These are phyloP conservation scores for Ogataea hybrid DNA, from an alignment of 1,139 yeast species.

Conservation along the genomic window DNA sequence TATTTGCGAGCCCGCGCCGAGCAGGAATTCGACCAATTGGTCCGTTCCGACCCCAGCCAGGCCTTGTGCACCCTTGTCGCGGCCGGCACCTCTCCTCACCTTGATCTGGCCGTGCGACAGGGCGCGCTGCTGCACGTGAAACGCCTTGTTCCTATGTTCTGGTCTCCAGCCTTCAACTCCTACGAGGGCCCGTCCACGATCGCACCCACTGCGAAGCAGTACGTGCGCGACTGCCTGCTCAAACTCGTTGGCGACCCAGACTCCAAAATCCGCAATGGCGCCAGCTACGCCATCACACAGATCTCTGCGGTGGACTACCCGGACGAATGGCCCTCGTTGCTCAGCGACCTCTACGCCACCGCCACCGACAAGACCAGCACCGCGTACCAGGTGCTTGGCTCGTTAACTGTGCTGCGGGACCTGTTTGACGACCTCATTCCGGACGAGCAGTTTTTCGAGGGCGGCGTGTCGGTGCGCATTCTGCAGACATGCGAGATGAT, in stretches of 20 bases:
- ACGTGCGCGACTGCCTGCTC: conserved; percentile 51
- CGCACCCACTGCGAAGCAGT: conserved; percentile 47
- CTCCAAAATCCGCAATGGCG: conserved; percentile 64
- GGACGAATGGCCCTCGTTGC: conserved; percentile 87
- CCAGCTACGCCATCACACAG: conserved; percentile 76
- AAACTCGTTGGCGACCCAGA: conserved; percentile 49
- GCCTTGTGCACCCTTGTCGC: conserved; percentile 20
- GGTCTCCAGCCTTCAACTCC: conserved; percentile 86
- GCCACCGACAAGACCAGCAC: conserved; percentile 34
- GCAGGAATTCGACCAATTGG: conserved; percentile 24
- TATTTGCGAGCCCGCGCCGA: conserved; percentile 28
- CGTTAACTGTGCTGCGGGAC: conserved; percentile 69
- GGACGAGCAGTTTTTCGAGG: conserved; percentile 82
- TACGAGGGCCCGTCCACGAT: conserved; percentile 59
- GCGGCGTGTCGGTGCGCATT: conserved; percentile 58
- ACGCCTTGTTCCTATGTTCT: conserved; percentile 64
- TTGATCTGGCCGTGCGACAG: conserved; percentile 42
- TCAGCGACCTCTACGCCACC: conserved; percentile 45
- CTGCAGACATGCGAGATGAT: conserved; percentile 46
- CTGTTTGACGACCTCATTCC: conserved; percentile 82
- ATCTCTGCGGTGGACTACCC: conserved; percentile 91
- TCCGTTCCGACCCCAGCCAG: conserved; percentile 23
- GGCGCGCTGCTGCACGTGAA: conserved; percentile 69
- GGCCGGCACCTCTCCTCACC: conserved; percentile 19
- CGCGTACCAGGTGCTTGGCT: conserved; percentile 52